phyloP scores from a whole-genome alignment of 2,329 filamentous ascomycete genomes.

The Fusarium algeriense region DNA sequence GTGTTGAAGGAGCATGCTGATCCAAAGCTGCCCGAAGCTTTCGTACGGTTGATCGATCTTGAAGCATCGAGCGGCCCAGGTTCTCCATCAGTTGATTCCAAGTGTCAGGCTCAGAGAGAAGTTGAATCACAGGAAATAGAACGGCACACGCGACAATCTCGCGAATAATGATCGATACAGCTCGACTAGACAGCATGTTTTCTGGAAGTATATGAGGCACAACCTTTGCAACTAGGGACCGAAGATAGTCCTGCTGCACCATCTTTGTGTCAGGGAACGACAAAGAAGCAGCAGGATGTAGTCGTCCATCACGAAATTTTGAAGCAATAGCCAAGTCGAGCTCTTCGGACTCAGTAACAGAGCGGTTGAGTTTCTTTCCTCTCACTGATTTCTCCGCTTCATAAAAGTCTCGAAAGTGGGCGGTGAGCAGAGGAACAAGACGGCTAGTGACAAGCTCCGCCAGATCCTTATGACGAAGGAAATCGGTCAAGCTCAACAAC shows the following conservation, averaged over 20 bases:
- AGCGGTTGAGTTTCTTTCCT: slow-evolving; percentile 87
- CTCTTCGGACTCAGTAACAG: slow-evolving; percentile 95
- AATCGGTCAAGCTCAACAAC: slow-evolving; percentile 77
- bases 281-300: slow-evolving; percentile 88
- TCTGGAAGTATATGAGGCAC: slow-evolving; percentile 81
- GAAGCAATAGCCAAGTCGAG: slow-evolving; percentile 94
- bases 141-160: slow-evolving; percentile 97
- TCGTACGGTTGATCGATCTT: slow-evolving; percentile 94
- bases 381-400: slow-evolving; percentile 89
- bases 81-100: slow-evolving; percentile 98
- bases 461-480: slow-evolving; percentile 80
- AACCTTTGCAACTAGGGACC: slow-evolving; percentile 77
- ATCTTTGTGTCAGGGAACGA: slow-evolving; percentile 86
- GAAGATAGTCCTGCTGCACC: slow-evolving; percentile 89
- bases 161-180: slow-evolving; percentile 83
- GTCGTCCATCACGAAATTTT: slow-evolving; percentile 88
- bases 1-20: slow-evolving; percentile 88
- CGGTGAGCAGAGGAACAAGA: slow-evolving; percentile 87
- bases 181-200: slow-evolving; percentile 80
- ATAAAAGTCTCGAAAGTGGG: slow-evolving; percentile 90
- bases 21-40: slow-evolving; percentile 93
- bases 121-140: slow-evolving; percentile 81
- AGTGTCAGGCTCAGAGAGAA: slow-evolving; percentile 90
- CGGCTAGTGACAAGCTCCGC: slow-evolving; percentile 85
- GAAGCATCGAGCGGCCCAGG: slow-evolving; percentile 85